Base-by-base conservation (phyloP, 106 monocot genomes). In the Dactylorhiza incarnata region DNA sequence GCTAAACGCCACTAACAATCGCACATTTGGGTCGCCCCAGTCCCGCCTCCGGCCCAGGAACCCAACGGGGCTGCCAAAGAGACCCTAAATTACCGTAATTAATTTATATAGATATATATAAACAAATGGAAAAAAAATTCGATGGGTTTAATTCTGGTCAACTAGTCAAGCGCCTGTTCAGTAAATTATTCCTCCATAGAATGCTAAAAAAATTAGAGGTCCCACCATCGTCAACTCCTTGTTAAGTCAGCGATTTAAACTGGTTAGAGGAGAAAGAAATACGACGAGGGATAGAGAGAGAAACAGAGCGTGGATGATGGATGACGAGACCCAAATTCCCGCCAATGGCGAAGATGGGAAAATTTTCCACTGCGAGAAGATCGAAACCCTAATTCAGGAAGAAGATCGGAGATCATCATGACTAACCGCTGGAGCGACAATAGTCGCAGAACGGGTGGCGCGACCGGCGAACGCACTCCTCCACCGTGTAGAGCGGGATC, bases 391-490 rank as follows among this genome's bases (percentile, higher is more conserved):
- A 59, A 20, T 3, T 7, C 22, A 0, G 4, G 65, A 65, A 29
- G 26, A 65, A 65, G 13, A 26, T 6, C 14, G 45, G 29, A 49
- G 62, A 26, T 10, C 17, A 15, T 13, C 48, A 17, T 20, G 5
- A 61, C 94, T 85, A 75, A 95, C 95, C 95, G 73, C 80, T 78
- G 77, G 87, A 89, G 25, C 97, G 85, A 74, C 97, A 99, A 59
- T 83, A 79, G 48, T 91, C 84, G 80, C 97, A 99, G 77, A 84
- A 83, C 10, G 97, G 91, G 4, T 26, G 16, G 5, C 71, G 23
- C 4, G 94, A 91, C 44, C 25, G 68, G 52, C 66, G 52, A 67
- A 87, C 89, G 56, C 22, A 43, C 72, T 99, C 97, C 82, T 94
- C 97, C 22, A 94, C 91, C 46, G 78, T 77, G 83, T 84, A 94